Evolutionary conservation across 768 basidiomycete genomes (phyloP).

Genomic region (Gloeopeniophorella convolvens): DNA sequence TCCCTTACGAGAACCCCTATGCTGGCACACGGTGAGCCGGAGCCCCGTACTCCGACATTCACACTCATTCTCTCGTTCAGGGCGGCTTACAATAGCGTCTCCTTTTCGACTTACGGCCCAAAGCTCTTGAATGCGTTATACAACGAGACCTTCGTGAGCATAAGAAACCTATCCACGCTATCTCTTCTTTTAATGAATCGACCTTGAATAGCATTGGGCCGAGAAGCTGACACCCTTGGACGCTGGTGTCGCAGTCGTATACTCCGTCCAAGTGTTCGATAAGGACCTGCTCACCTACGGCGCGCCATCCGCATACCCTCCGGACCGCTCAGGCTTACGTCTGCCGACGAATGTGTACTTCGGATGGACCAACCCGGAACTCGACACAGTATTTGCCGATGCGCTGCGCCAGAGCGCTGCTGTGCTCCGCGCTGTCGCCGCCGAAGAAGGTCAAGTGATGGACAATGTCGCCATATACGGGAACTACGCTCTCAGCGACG

Average conservation of each 20-base stretch:
- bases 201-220: neutral
- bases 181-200: neutral
- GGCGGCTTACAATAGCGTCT: slow-evolving; percentile 4
- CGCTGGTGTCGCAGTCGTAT: neutral
- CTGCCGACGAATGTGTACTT: slow-evolving; percentile 18
- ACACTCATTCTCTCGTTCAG: neutral
- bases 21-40: neutral
- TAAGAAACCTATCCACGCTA: too few relatives aligned
- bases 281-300: slow-evolving; percentile 1
- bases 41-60: too few relatives aligned
- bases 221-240: neutral
- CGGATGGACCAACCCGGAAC: slow-evolving; percentile 2
- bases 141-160: slow-evolving; percentile 7
- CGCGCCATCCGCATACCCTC: slow-evolving; percentile 16
- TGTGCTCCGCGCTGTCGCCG: slow-evolving; percentile 1
- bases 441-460: slow-evolving; percentile 18
- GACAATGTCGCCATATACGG: slow-evolving; percentile 10
- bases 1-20: neutral
- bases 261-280: slow-evolving; percentile 16
- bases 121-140: neutral
- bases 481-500: slow-evolving; percentile 22
- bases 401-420: neutral
- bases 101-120: neutral
- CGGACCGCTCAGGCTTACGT: slow-evolving; percentile 19
- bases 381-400: neutral